These are phyloP conservation scores for Brassica rapa DNA, from an alignment of 345 rosid species.

Conservation along the genomic window DNA sequence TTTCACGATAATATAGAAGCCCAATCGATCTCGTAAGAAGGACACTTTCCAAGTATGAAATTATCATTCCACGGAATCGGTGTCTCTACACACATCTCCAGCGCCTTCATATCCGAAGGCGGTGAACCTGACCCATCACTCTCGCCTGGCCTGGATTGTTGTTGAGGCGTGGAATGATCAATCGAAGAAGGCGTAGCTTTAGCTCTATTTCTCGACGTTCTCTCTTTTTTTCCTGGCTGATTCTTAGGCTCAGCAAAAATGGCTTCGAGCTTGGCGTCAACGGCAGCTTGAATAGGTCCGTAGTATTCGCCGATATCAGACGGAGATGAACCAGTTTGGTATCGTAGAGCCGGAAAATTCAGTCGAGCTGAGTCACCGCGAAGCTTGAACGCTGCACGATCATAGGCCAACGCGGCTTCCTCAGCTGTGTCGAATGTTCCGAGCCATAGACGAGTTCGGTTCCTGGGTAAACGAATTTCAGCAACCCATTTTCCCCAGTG, in stretches of 20 bases:
- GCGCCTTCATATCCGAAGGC: conserved; percentile 42
- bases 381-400: conserved; percentile 83
- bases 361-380: conserved; percentile 87
- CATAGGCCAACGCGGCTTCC: conserved; percentile 85
- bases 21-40: conserved; percentile 91
- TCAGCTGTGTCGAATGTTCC: neutral
- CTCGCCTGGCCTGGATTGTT: conserved; percentile 39
- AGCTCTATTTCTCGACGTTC: conserved; percentile 32
- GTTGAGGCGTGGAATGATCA: neutral
- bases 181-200: conserved; percentile 5
- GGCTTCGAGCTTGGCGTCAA: conserved; percentile 84
- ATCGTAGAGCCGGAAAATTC: conserved; percentile 71
- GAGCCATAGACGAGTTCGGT: neutral
- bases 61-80: conserved; percentile 61
- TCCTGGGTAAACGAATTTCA: neutral
- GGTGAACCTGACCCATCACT: conserved; percentile 65
- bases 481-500: conserved; percentile 36
- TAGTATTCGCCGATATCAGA: conserved; percentile 69
- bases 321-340: conserved; percentile 53
- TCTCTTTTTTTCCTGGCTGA: conserved; percentile 46
- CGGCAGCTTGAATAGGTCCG: conserved; percentile 78
- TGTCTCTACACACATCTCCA: conserved; percentile 31
- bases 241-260: conserved; percentile 70
- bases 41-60: conserved; percentile 67
- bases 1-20: conserved; percentile 53